A percentile compares a stretch with the other conserved stretches of the same genome.
Conservation (phyloP, 768 basidiomycete genomes). For the Collybiopsis confluens region DNA sequence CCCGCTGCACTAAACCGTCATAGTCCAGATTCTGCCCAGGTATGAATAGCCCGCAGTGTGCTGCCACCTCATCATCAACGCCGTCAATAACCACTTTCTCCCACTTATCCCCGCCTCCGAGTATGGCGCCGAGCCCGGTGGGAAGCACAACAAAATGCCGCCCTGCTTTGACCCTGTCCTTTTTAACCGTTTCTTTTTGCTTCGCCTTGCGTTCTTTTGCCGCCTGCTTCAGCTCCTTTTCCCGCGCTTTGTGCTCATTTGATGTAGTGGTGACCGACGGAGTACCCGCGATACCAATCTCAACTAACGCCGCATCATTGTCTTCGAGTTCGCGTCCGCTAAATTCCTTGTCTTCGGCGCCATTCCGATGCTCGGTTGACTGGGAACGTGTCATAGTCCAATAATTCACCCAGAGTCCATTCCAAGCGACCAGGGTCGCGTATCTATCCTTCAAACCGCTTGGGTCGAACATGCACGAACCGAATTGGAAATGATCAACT, state of each 20-base stretch:
- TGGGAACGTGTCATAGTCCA: constrained; percentile 47
- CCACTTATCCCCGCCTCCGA: constrained; percentile 18
- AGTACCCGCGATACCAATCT: constrained; percentile 17
- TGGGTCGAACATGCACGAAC: constrained; percentile 55
- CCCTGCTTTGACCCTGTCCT: constrained; percentile 22
- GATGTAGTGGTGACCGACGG: neutral
- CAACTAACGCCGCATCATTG: constrained; percentile 14
- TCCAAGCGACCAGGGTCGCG: constrained; percentile 40
- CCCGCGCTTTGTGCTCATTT: neutral
- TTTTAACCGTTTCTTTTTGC: constrained; percentile 18
- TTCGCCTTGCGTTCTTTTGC: constrained; percentile 13
- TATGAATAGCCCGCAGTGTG: constrained; percentile 7
- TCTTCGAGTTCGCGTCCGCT: constrained; percentile 1
- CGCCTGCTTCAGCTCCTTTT: neutral
- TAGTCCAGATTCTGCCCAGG: constrained; percentile 8
- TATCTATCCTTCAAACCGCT: constrained; percentile 47
- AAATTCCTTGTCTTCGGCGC: neutral
- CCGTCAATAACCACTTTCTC: constrained; percentile 8
- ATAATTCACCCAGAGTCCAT: constrained; percentile 56
- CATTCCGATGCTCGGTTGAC: constrained; percentile 7
- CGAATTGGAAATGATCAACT: constrained; percentile 54
- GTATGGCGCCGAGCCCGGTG: constrained; percentile 33
- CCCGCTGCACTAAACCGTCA: constrained; percentile 3
- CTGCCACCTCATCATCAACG: constrained; percentile 8
- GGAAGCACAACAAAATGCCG: constrained; percentile 54